Percentiles rank a stretch among this genome's conserved stretches.
Evolutionary conservation across 495 filamentous ascomycete genomes (phyloP).

Genomic region (Astrothelium subdiscretum): DNA sequence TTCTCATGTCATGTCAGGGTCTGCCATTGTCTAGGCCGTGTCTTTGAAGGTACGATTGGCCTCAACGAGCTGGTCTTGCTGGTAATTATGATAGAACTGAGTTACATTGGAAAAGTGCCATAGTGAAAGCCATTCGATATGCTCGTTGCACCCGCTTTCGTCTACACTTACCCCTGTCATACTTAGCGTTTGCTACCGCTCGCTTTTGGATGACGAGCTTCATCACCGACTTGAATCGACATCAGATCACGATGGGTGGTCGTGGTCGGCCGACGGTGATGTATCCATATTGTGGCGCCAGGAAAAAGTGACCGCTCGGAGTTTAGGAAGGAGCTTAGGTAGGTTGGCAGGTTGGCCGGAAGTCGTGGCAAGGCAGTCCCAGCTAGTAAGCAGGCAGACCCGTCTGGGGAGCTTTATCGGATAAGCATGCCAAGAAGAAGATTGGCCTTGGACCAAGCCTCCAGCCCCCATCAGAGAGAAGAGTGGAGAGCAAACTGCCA

Average conservation of each 20-base stretch:
- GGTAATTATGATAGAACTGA: no score
- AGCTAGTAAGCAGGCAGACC: no score
- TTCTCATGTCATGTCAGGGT: neutral
- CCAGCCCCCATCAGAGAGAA: neutral
- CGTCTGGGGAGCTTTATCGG: conserved; percentile 2
- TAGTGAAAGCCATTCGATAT: neutral
- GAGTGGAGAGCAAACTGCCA: neutral
- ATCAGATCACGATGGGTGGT: neutral
- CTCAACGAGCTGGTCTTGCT: no score
- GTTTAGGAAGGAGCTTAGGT: neutral
- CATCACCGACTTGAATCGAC: neutral
- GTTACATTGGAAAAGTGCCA: no score
- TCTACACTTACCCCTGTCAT: neutral
- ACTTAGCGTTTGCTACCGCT: neutral
- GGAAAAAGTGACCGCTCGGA: neutral
- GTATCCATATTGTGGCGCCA: neutral
- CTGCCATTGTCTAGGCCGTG: neutral
- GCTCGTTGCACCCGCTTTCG: neutral
- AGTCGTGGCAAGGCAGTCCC: neutral
- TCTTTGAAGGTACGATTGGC: neutral
- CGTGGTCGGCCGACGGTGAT: neutral
- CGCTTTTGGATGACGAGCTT: neutral
- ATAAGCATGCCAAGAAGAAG: conserved; percentile 3
- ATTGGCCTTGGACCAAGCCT: neutral
- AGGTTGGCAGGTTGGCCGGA: neutral